phyloP scores from a whole-genome alignment of 2,329 filamentous ascomycete genomes.

The Graphiopsis chlorocephala region DNA sequence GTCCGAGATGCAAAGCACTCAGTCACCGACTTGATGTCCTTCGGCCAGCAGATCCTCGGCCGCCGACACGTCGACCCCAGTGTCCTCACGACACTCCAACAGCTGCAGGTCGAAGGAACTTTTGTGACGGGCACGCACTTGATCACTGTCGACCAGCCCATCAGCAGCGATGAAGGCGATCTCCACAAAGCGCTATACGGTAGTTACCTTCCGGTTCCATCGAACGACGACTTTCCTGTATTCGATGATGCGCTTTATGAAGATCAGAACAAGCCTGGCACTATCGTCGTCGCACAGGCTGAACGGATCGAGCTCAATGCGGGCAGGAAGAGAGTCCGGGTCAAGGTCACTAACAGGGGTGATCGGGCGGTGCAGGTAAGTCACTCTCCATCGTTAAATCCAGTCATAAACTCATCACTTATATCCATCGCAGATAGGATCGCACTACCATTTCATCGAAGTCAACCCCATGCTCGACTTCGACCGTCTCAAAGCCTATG shows the following conservation, averaged over 20 bases:
- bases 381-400: slow-evolving; percentile 35
- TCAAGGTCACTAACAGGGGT: slow-evolving; percentile 77
- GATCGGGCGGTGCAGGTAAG: slow-evolving; percentile 76
- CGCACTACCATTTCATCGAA: slow-evolving; percentile 92
- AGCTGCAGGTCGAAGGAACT: slow-evolving; percentile 92
- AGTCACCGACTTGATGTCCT: slow-evolving; percentile 90
- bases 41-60: slow-evolving; percentile 88
- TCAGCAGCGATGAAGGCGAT: slow-evolving; percentile 81
- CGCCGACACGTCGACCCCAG: slow-evolving; percentile 85
- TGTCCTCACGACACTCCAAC: slow-evolving; percentile 72
- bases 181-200: slow-evolving; percentile 85
- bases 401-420: background rate
- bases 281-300: slow-evolving; percentile 65
- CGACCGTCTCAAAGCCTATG: slow-evolving; percentile 75
- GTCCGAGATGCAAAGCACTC: slow-evolving; percentile 94
- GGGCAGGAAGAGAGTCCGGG: slow-evolving; percentile 65
- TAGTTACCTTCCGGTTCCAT: slow-evolving; percentile 80
- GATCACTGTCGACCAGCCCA: slow-evolving; percentile 88
- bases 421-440: slow-evolving; percentile 58
- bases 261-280: slow-evolving; percentile 68
- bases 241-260: slow-evolving; percentile 60
- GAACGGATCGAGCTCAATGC: slow-evolving; percentile 67
- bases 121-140: slow-evolving; percentile 89
- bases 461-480: slow-evolving; percentile 83
- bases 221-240: slow-evolving; percentile 55